Evolutionary conservation across 1,284 basidiomycete species (phyloP).

Genomic region (Kalmanozyma brasiliensis): DNA sequence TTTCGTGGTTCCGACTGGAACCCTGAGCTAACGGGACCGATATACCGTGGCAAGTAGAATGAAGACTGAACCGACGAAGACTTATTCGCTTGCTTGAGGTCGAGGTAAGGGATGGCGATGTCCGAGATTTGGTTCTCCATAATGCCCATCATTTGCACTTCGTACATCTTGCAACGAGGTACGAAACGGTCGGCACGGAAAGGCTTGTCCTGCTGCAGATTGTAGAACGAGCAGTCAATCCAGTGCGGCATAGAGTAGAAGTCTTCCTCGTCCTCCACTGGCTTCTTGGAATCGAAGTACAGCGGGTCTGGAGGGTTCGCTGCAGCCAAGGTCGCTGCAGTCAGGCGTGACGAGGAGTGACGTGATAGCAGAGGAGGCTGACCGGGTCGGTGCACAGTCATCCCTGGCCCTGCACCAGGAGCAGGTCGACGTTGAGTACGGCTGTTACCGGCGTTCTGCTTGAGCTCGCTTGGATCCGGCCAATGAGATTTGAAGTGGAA

Average conservation of each 20-base stretch:
- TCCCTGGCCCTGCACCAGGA: slow-evolving; percentile 32
- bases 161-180: slow-evolving; percentile 67
- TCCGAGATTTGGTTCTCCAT: slow-evolving; percentile 65
- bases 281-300: slow-evolving; percentile 54
- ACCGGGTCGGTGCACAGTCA: slow-evolving; percentile 24
- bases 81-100: slow-evolving; percentile 45
- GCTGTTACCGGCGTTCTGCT: slow-evolving; percentile 13
- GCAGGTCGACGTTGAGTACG: slow-evolving; percentile 19
- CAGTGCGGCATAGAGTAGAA: slow-evolving; percentile 66
- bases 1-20: slow-evolving; percentile 36
- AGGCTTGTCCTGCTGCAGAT: slow-evolving; percentile 65
- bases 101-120: slow-evolving; percentile 64
- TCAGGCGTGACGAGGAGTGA: slow-evolving; percentile 32
- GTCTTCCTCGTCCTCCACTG: slow-evolving; percentile 37
- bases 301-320: slow-evolving; percentile 57
- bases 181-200: slow-evolving; percentile 65
- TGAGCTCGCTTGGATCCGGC: slow-evolving; percentile 41
- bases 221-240: slow-evolving; percentile 68
- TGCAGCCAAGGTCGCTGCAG: slow-evolving; percentile 3
- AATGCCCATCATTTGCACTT: slow-evolving; percentile 65
- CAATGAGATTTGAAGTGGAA: slow-evolving; percentile 65
- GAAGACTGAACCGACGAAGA: slow-evolving; percentile 46
- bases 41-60: slow-evolving; percentile 44
- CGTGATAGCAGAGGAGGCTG: slow-evolving; percentile 30
- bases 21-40: slow-evolving; percentile 33